Base-by-base conservation (phyloP, 2,329 filamentous ascomycete genomes). In the Cytospora leucostoma region DNA sequence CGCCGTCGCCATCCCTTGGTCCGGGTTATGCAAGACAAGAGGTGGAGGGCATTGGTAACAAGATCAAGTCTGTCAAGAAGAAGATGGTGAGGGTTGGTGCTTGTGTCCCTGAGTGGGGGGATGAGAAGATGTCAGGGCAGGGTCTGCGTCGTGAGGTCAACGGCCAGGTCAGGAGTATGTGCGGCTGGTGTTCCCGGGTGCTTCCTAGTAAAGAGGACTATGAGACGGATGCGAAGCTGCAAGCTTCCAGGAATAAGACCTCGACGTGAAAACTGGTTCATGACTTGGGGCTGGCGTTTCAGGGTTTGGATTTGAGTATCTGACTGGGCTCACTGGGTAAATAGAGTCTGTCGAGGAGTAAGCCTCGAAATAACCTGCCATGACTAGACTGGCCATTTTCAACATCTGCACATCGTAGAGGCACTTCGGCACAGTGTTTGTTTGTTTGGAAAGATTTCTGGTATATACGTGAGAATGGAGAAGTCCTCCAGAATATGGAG, bases 21-120 rank as follows among this genome's bases (percentile, higher is more conserved):
- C 82, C 91, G 0, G 93, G 93, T 3, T 97, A 97, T 72, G 83
- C 88, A 62, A 83, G 91, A 50, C 93, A 97, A 72, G 93, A 97
- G 76, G 91, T 97, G 65, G 92, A 96, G 71, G 93, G 93, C 2
- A 91, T 97, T 52, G 93, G 93, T 12, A 93, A 93, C 0, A 84
- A 90, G 15, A 86, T 97, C 59, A 96, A 96, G 80, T 90, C 89
- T 66, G 96, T 94, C 77, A 82, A 90, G n/a, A 91, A 95, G 70
- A 88, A 89, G 70, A 88, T 92, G 78, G 86, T 96, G 7, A 84
- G 84, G 65, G 88, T 97, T 0, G 94, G 93, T 1, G 90, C 89
- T 5, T 92, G 89, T 66, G 94, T 97, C 13, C 89, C 90, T 66
- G 92, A 97, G 73, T 93, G 88, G 78, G 90, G 91, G 67, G 92